Base-by-base conservation (phyloP, 495 filamentous ascomycete species). In the Talaromyces adpressus region DNA sequence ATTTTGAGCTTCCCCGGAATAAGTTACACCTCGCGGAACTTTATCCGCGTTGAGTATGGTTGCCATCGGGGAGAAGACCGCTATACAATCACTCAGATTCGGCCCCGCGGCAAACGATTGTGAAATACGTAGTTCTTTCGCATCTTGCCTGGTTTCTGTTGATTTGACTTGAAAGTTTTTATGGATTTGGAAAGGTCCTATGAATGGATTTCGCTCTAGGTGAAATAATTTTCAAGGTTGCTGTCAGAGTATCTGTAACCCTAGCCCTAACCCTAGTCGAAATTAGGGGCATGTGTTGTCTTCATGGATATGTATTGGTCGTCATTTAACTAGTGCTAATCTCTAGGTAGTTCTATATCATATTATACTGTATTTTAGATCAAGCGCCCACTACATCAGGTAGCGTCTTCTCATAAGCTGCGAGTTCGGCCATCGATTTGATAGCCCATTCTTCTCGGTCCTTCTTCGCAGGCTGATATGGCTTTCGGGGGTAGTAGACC, bases 401-500 rank as follows among this genome's bases (percentile, higher is more conserved):
- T 2, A 57, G 54, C 16, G 54, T 30, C 25, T 57, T 57, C n/a
- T 57, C 54, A 29, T 57, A 57, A 23, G 25, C n/a, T 20, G 54
- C 25, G 9, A 57, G 27, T 29, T 57, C 54, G 9, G 11, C 30
- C 54, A 57, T 57, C n/a, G 30, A 23, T 18, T 57, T 57, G 54
- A 57, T 29, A 57, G 54, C 54, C 54, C 54, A 57, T 29, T 57
- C 54, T 32, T 57, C 22, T 8, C n/a, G 25, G 4, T 34, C 29
- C 54, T 57, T 57, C 7, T 34, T 34, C 29, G 29, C 54, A 34
- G 54, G 54, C n/a, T 29, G 27, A 34, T 57, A 57, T 30, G 54
- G 54, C 6, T 57, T 57, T 2, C 54, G 27, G n/a, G 54, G 54
- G 54, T 57, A 57, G 27, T 57, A 57, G 1, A 34, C 54, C 54